Conservation (phyloP, 225 moss, liverwort and hornwort genomes). For the Climacium dendroides region DNA sequence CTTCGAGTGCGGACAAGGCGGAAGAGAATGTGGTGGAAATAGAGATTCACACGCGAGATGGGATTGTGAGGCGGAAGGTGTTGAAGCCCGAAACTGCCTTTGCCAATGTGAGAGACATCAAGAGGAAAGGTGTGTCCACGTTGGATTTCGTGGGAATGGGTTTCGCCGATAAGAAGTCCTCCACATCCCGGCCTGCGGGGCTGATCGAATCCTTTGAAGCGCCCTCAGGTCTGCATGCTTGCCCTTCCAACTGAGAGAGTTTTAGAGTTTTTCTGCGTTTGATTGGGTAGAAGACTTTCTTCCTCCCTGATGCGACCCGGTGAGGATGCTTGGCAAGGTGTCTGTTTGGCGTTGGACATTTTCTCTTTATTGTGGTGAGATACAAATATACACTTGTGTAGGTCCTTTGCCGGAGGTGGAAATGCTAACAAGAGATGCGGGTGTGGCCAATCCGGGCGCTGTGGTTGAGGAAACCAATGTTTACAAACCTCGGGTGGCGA, state of each 20-base stretch:
- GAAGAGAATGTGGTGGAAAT: slow-evolving; percentile 50
- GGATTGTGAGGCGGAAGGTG: slow-evolving; percentile 59
- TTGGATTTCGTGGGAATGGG: slow-evolving; percentile 88
- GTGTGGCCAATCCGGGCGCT: neutral
- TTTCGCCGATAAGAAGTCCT: slow-evolving; percentile 71
- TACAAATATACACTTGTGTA: neutral
- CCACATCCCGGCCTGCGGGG: slow-evolving; percentile 43
- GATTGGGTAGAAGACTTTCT: neutral
- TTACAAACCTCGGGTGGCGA: slow-evolving; percentile 80
- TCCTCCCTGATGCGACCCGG: neutral
- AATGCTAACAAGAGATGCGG: slow-evolving; percentile 72
- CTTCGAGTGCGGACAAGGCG: neutral
- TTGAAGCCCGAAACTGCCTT: slow-evolving; percentile 46
- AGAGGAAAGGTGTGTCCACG: slow-evolving; percentile 53
- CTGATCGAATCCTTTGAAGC: slow-evolving; percentile 38
- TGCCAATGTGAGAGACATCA: slow-evolving; percentile 58
- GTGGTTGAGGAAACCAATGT: slow-evolving; percentile 12
- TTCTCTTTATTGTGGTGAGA: neutral
- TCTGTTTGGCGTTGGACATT: neutral
- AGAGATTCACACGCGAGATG: slow-evolving; percentile 83
- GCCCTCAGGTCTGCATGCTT: slow-evolving; percentile 18
- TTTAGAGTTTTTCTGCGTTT: neutral
- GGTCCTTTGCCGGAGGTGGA: slow-evolving; percentile 84
- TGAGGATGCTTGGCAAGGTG: neutral
- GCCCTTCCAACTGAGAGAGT: neutral